Evolutionary conservation across 1,284 basidiomycete species (phyloP).

Genomic region (Fomitopsis palustris): DNA sequence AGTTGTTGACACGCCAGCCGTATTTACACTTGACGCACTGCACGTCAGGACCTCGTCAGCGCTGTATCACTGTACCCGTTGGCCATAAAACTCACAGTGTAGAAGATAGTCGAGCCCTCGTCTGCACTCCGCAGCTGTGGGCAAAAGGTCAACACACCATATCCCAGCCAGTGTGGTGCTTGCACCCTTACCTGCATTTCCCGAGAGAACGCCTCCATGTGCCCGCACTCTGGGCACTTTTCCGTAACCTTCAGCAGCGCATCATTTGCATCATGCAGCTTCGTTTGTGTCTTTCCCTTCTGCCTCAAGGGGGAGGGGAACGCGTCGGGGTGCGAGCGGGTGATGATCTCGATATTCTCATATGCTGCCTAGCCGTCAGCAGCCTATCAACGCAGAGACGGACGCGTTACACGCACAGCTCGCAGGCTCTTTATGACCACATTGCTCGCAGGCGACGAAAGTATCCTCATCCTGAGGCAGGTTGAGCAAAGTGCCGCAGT

Average conservation of each 20-base stretch:
- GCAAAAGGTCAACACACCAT: constrained; percentile 17
- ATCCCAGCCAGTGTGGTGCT: not conserved
- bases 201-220: constrained; percentile 76
- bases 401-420: constrained; percentile 58
- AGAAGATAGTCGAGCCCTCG: constrained; percentile 86
- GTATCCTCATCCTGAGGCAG: constrained; percentile 79
- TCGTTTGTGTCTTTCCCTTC: constrained; percentile 90
- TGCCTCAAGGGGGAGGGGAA: constrained; percentile 89
- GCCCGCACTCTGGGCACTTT: constrained; percentile 88
- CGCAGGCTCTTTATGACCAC: constrained; percentile 82
- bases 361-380: constrained; percentile 61
- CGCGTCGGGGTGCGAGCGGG: constrained; percentile 88
- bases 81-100: constrained; percentile 49
- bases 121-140: constrained; percentile 82
- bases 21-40: constrained; percentile 72
- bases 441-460: constrained; percentile 84
- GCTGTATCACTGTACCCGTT: not conserved
- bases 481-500: constrained; percentile 88
- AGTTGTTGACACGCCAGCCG: constrained; percentile 80
- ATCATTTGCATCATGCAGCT: constrained; percentile 73
- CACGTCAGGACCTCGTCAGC: not conserved
- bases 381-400: constrained; percentile 1
- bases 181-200: constrained; percentile 61
- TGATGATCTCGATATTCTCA: constrained; percentile 89
- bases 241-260: constrained; percentile 82